Base-by-base conservation (phyloP, 176 grass and related monocot genomes). In the Oryza meyeriana region DNA sequence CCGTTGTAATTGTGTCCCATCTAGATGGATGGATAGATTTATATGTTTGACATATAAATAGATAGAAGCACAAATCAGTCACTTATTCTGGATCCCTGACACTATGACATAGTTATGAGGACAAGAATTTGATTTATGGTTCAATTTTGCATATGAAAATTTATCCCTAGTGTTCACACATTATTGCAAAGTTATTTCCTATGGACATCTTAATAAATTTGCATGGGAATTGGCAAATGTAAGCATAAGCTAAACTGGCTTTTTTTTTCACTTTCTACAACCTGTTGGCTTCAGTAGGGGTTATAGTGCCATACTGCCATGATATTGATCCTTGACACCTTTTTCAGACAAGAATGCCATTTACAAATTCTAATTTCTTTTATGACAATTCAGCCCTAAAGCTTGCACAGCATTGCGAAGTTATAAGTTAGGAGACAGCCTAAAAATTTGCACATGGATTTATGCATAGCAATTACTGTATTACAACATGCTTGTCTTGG, bases 361-460 rank as follows among this genome's bases (percentile, higher is more conserved):
- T 64, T 89, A 72, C 73, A 72, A 50, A 66, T 76, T 71, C 64
- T 33, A 85, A 17, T 64, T 75, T 78, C 68, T 72, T 72, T 12
- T 71, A 71, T 77, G 66, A 78, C 28, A 82, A 18, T 61, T 82
- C 34, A 55, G 14, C 57, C 26, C 20, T 28, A 55, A 72, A 42
- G 77, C 77, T 17, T 39, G 22, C 33, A 66, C 34, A 72, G 52
- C 65, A 66, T 81, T 85, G 14, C 10, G 35, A 74, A 65, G 59
- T 64, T 85, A 81, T 65, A 64, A 71, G 40, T 72, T 35, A 66
- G 58, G 65, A n/a, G 25, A 69, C 71, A 38, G 2, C 52, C 87
- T 81, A 76, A 14, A 84, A 25, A 25, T 35, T 78, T 64, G 4
- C 40, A 76, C 71, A 69, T 28, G 40, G 11, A 30, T 61, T 5